Percentiles rank a stretch among this genome's conserved stretches.
Conservation (phyloP, 192 early-diverging fungal genomes). For the Linnemannia zychae region DNA sequence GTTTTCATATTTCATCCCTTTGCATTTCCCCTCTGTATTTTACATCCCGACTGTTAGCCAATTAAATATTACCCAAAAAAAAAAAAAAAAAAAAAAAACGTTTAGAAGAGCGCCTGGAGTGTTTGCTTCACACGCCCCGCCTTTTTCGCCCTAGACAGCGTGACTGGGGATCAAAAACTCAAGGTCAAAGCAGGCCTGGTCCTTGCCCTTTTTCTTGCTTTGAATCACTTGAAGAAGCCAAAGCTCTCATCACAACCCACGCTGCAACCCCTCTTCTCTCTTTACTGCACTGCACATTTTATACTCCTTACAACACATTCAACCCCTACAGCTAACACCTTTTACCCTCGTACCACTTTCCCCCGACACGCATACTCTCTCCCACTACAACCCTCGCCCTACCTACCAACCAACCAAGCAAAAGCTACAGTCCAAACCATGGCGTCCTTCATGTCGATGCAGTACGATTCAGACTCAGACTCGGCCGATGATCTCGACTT, state of each 20-base stretch:
- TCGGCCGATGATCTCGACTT: constrained; percentile 55
- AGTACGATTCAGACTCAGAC: constrained; percentile 56
- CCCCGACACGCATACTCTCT: background rate
- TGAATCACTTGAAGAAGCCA: background rate
- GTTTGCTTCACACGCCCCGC: background rate
- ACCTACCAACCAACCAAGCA: background rate
- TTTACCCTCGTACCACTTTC: background rate
- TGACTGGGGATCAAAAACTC: background rate
- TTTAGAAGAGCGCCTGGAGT: background rate
- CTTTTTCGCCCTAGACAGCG: background rate
- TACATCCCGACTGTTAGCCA: background rate
- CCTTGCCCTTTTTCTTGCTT: background rate
- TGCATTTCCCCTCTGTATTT: background rate
- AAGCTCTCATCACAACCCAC: background rate
- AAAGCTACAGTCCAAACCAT: constrained; percentile 16
- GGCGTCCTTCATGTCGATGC: constrained; percentile 47
- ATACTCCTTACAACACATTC: background rate
- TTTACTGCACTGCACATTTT: too few species aligned
- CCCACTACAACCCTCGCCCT: background rate
- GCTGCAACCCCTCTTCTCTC: background rate
- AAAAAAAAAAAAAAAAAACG: background rate
- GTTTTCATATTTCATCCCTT: background rate
- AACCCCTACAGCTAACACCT: background rate
- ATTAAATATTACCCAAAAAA: background rate
- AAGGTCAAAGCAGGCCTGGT: background rate